Conservation (phyloP, 2,329 filamentous ascomycete genomes). For the Penicillium nordicum region DNA sequence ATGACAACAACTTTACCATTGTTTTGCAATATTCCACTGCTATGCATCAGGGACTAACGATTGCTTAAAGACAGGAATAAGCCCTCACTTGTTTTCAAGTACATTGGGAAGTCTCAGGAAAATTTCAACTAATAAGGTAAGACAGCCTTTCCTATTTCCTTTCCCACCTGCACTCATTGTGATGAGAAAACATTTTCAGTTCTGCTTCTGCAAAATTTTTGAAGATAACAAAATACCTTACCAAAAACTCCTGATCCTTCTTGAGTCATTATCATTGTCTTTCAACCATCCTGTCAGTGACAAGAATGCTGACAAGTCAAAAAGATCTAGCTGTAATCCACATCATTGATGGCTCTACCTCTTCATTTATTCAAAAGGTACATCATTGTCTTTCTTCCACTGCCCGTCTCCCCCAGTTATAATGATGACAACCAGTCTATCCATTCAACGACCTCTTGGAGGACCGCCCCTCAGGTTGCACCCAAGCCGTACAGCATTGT, state of each 20-base stretch:
- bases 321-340: conserved; percentile 14
- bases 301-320: conserved; percentile 19
- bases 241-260: conserved; percentile 51
- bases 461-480: conserved; percentile 39
- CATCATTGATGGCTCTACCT: not conserved
- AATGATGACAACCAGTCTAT: conserved; percentile 62
- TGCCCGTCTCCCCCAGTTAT: conserved; percentile 23
- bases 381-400: conserved; percentile 12
- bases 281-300: conserved; percentile 9
- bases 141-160: conserved; percentile 5
- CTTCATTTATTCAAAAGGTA: conserved; percentile 21
- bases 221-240: conserved; percentile 59
- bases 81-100: not conserved
- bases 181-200: conserved; percentile 57
- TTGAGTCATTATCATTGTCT: conserved; percentile 13
- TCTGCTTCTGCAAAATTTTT: conserved; percentile 61
- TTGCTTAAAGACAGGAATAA: conserved; percentile 13
- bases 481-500: conserved; percentile 16
- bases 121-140: conserved; percentile 13
- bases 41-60: conserved; percentile 16
- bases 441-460: conserved; percentile 56
- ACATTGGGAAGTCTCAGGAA: conserved; percentile 2
- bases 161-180: conserved; percentile 25
- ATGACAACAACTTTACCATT: conserved; percentile 10
- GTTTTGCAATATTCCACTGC: conserved; percentile 3